A percentile compares a stretch with the other conserved stretches of the same genome.
These are phyloP conservation scores for Phyllostachys edulis DNA, from an alignment of 176 grass and related monocot genomes.

Conservation along the genomic window DNA sequence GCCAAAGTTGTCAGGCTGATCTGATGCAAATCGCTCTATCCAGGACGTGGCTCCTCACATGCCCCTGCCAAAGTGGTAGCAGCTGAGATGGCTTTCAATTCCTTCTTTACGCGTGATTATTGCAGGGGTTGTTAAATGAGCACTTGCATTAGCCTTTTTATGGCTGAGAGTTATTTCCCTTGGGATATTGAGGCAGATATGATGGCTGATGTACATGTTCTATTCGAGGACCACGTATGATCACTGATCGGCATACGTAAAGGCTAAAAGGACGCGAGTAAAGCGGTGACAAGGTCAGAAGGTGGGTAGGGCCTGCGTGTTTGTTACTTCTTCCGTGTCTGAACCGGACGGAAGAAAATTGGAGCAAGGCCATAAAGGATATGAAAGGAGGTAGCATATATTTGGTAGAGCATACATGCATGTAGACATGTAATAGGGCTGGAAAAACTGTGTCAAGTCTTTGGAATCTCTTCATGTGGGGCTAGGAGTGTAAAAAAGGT, in stretches of 20 bases:
- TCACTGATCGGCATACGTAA: not conserved
- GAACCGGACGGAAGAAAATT: not conserved
- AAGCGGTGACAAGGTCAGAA: not conserved
- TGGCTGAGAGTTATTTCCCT: too few relatives aligned
- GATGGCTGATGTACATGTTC: not conserved
- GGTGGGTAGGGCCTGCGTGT: not conserved
- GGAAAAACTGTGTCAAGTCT: not conserved
- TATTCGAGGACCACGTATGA: not conserved
- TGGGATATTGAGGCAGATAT: not conserved
- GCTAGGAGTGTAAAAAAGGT: not conserved
- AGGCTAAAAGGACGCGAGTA: not conserved
- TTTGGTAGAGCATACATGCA: not conserved
- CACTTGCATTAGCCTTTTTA: not conserved
- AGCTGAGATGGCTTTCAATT: not conserved
- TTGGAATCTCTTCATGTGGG: conserved; percentile 29
- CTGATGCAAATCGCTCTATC: conserved; percentile 20
- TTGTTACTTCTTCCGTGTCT: not conserved
- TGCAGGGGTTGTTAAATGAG: not conserved
- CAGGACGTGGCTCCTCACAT: conserved; percentile 8
- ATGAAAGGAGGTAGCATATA: too few relatives aligned
- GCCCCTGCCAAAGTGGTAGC: conserved; percentile 13
- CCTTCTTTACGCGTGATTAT: not conserved
- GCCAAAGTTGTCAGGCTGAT: not conserved
- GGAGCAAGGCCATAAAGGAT: too few relatives aligned
- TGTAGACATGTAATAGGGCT: not conserved